Conservation (phyloP, 2,329 filamentous ascomycete genomes). For the Fusarium sarcochroum region DNA sequence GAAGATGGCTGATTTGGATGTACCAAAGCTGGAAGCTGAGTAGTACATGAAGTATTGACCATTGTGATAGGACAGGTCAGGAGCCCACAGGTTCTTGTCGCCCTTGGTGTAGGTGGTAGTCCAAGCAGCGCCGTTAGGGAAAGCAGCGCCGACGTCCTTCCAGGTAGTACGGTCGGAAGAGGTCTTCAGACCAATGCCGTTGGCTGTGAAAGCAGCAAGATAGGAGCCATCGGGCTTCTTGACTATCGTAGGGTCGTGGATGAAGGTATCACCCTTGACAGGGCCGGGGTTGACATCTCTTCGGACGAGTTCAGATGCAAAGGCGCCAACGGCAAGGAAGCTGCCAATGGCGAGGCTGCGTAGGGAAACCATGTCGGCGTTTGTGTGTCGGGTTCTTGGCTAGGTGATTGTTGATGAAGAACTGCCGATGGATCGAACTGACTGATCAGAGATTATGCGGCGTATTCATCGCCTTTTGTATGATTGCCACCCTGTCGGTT, state of each 20-base stretch:
- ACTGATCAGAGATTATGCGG: no score
- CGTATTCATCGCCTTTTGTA: no score
- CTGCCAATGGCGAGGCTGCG: slow-evolving; percentile 9
- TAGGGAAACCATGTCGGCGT: no score
- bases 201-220: slow-evolving; percentile 47
- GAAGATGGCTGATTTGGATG: slow-evolving; percentile 50
- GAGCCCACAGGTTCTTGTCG: slow-evolving; percentile 61
- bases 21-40: slow-evolving; percentile 51
- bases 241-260: slow-evolving; percentile 51
- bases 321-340: slow-evolving; percentile 39
- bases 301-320: slow-evolving; percentile 13
- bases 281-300: slow-evolving; percentile 39
- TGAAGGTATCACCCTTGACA: slow-evolving; percentile 45
- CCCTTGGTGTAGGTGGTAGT: slow-evolving; percentile 50
- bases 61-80: slow-evolving; percentile 63
- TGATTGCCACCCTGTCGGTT: no score
- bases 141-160: slow-evolving; percentile 49
- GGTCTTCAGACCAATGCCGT: slow-evolving; percentile 51
- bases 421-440: no score
- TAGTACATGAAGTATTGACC: slow-evolving; percentile 53
- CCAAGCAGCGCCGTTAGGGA: slow-evolving; percentile 52
- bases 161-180: slow-evolving; percentile 52
- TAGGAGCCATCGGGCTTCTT: slow-evolving; percentile 49
- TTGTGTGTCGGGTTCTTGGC: no score
- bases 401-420: no score